Base-by-base conservation (phyloP, 2,329 filamentous ascomycete species). In the Epichloe hybrida region DNA sequence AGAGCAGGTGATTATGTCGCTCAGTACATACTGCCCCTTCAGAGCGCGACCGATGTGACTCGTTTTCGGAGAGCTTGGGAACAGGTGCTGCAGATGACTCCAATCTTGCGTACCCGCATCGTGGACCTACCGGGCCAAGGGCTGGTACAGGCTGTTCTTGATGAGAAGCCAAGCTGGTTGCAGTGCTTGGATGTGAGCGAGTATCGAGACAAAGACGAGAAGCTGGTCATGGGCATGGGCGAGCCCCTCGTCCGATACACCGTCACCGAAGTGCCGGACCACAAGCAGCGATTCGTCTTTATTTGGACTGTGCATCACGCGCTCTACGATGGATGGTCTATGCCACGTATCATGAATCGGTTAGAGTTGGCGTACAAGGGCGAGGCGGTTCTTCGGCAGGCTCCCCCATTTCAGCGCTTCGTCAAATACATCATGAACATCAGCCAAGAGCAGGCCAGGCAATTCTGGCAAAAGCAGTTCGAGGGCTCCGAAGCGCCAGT, bases 261-360 rank as follows among this genome's bases (percentile, higher is more conserved):
- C 5, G 31, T 51, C 31, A 42, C 38, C 8, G 37, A 51, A 15
- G 6, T 46, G 13, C 23, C 13, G 31, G 39, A 49, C 35, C n/a
- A 47, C 17, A 11, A 50, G 20, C 37, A 45, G 35, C 5, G 17
- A 20, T 43, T 31, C 27, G 40, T 43, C 41, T 52, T 56, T 21
- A 63, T 74, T 17, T 62, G 27, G 56, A 72, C 71, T 2, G 66
- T 74, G 55, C 73, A 76, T 51, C 74, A 77, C 54, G 69, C 68
- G 9, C 58, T 75, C 0, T 77, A 76, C 51, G 74, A 77, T 48
- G 74, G 73, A 17, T 75, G 73, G 72, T 71, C 68, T 1, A 67
- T 73, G 66, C 65, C 65, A 5, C 58, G 72, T 6, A 56, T 72
- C 1, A 62, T 72, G 35, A 69, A 69, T 17, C 62, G 63, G 47